Percentiles rank a stretch among this genome's conserved stretches.
phyloP scores from a whole-genome alignment of 2,329 filamentous ascomycete species.

The Monosporascus sp. region DNA sequence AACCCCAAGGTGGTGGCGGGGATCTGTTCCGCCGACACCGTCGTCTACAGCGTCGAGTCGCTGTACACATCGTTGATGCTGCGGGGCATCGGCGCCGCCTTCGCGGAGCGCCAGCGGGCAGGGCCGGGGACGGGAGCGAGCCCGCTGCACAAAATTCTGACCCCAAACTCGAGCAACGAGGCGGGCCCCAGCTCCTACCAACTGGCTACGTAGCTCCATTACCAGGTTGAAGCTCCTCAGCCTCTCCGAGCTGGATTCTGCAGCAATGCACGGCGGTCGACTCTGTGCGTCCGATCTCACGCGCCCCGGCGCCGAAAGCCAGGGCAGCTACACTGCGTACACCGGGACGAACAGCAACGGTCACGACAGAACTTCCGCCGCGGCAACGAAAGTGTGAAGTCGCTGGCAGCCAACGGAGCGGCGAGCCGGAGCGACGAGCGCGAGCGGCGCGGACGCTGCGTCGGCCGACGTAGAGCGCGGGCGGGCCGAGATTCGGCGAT shows the following conservation, averaged over 20 bases:
- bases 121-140: background rate
- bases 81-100: slow-evolving; percentile 63
- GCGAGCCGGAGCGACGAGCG: no score
- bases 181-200: slow-evolving; percentile 64
- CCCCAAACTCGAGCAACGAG: slow-evolving; percentile 81
- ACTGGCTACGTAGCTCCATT: no score
- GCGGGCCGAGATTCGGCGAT: slow-evolving; percentile 45
- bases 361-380: no score
- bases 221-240: no score
- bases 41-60: slow-evolving; percentile 91
- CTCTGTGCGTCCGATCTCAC: slow-evolving; percentile 74
- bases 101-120: slow-evolving; percentile 19
- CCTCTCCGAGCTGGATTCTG: no score
- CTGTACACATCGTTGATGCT: slow-evolving; percentile 89
- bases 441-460: slow-evolving; percentile 32
- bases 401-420: no score
- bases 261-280: slow-evolving; percentile 62
- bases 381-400: no score
- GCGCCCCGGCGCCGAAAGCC: slow-evolving; percentile 31
- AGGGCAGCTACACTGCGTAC: no score
- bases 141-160: slow-evolving; percentile 69
- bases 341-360: no score
- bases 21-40: slow-evolving; percentile 56
- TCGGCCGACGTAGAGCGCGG: slow-evolving; percentile 29
- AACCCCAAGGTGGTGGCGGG: slow-evolving; percentile 76